Conservation (phyloP, 352 stramenopile genomes). For the Globisporangium cederbergense region DNA sequence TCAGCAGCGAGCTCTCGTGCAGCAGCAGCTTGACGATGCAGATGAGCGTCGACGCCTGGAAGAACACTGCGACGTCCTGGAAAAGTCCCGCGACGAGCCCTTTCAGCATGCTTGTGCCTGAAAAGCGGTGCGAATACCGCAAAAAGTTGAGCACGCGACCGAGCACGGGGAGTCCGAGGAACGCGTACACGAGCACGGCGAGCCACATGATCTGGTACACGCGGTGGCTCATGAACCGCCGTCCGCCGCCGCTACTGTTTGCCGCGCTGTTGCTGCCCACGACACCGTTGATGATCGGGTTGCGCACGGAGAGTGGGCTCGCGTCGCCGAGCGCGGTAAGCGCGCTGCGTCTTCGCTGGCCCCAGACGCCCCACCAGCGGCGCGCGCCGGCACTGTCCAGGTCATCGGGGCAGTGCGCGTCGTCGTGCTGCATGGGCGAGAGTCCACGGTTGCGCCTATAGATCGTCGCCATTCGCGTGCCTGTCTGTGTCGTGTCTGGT, state of each 20-base stretch:
- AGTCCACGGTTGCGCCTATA: slow-evolving; percentile 49
- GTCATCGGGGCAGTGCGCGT: slow-evolving; percentile 18
- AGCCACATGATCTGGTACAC: slow-evolving; percentile 66
- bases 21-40: slow-evolving; percentile 66
- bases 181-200: slow-evolving; percentile 60
- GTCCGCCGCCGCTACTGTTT: not conserved
- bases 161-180: slow-evolving; percentile 56
- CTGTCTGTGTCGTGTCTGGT: slow-evolving; percentile 4
- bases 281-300: slow-evolving; percentile 18
- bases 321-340: slow-evolving; percentile 23
- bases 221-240: slow-evolving; percentile 30
- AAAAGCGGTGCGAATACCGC: slow-evolving; percentile 58
- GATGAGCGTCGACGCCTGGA: slow-evolving; percentile 60
- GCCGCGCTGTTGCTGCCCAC: slow-evolving; percentile 9
- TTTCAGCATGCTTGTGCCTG: slow-evolving; percentile 36
- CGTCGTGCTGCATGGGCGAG: slow-evolving; percentile 30
- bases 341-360: slow-evolving; percentile 7
- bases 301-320: slow-evolving; percentile 9
- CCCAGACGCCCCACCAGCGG: slow-evolving; percentile 11
- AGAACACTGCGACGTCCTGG: slow-evolving; percentile 63
- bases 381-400: slow-evolving; percentile 15
- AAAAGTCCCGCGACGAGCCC: slow-evolving; percentile 41
- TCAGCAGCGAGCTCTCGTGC: slow-evolving; percentile 23
- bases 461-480: slow-evolving; percentile 45
- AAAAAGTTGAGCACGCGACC: slow-evolving; percentile 60